Conservation (phyloP, 2,329 filamentous ascomycete genomes). For the Exophiala spinifera region DNA sequence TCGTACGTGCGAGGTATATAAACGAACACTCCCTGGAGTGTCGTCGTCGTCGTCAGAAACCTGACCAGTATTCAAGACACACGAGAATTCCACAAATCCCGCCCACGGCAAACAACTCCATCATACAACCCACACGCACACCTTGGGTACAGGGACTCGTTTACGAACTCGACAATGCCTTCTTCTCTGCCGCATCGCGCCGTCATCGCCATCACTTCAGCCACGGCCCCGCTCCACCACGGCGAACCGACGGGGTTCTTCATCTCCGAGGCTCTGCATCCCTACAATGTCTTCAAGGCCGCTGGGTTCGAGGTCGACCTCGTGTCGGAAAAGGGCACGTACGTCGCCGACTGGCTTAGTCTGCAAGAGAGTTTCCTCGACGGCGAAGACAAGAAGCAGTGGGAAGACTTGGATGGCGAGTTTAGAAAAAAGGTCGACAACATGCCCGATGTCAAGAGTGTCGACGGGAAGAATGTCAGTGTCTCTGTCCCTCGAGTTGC, state of each 20-base stretch:
- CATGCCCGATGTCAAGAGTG: constrained; percentile 38
- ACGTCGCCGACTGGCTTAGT: constrained; percentile 40
- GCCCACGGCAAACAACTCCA: background rate
- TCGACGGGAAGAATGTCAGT: constrained; percentile 31
- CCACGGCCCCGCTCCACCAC: constrained; percentile 40
- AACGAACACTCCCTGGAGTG: no score
- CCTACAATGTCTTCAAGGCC: constrained; percentile 45
- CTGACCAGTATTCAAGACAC: no score
- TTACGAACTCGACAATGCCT: no score
- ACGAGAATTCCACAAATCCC: no score
- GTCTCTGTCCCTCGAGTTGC: no score
- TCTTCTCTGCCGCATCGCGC: constrained; percentile 36
- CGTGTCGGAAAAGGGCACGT: constrained; percentile 40
- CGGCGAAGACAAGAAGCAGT: constrained; percentile 40
- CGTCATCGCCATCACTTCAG: constrained; percentile 45
- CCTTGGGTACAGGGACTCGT: no score
- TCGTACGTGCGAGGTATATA: no score
- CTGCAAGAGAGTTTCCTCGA: constrained; percentile 43
- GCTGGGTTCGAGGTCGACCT: constrained; percentile 39
- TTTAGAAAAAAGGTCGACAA: constrained; percentile 48
- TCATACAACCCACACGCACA: no score
- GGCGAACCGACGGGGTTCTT: constrained; percentile 42
- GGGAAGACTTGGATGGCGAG: constrained; percentile 41
- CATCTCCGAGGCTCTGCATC: constrained; percentile 49
- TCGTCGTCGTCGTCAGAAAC: no score